phyloP scores from a whole-genome alignment of 164 flowering plant genomes.

The Euptelea pleiosperma region DNA sequence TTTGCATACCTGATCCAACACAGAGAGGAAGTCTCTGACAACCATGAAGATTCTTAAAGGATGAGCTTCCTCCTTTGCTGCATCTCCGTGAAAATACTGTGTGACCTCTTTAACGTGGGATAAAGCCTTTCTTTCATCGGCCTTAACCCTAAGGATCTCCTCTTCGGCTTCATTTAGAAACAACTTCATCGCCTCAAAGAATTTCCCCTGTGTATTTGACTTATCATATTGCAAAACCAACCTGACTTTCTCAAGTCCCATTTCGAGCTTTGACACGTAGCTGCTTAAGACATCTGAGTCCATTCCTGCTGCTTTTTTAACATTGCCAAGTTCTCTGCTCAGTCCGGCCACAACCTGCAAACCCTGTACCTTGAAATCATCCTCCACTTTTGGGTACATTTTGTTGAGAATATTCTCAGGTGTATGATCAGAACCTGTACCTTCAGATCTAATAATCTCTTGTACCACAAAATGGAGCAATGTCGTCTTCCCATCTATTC shows the following conservation, averaged over 20 bases:
- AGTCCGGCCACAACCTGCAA: constrained; percentile 77
- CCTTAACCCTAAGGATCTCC: constrained; percentile 58
- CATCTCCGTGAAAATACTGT: constrained; percentile 86
- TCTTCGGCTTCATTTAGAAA: constrained; percentile 72
- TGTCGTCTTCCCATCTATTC: constrained; percentile 95
- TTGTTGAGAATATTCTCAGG: constrained; percentile 28
- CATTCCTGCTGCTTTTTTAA: constrained; percentile 92
- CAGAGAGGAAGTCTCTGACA: constrained; percentile 85
- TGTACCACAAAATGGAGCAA: constrained; percentile 97
- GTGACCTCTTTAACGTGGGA: constrained; percentile 79
- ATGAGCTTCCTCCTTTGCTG: constrained; percentile 90
- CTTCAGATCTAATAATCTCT: constrained; percentile 86
- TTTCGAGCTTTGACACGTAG: constrained; percentile 80
- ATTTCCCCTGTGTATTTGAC: constrained; percentile 50
- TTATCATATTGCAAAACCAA: constrained; percentile 54
- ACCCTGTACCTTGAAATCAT: constrained; percentile 72
- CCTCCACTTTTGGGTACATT: constrained; percentile 31
- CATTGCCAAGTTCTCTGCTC: constrained; percentile 71
- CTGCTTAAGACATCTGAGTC: constrained; percentile 82
- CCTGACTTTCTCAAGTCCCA: constrained; percentile 74
- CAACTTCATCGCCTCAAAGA: constrained; percentile 60
- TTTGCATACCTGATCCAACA: constrained; percentile 90
- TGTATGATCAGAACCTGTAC: constrained; percentile 32
- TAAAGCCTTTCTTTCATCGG: constrained; percentile 63
- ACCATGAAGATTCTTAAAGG: constrained; percentile 89